A percentile compares a stretch with the other conserved stretches of the same genome.
Conservation (phyloP, 2,329 filamentous ascomycete species). For the Microdochium paspali region DNA sequence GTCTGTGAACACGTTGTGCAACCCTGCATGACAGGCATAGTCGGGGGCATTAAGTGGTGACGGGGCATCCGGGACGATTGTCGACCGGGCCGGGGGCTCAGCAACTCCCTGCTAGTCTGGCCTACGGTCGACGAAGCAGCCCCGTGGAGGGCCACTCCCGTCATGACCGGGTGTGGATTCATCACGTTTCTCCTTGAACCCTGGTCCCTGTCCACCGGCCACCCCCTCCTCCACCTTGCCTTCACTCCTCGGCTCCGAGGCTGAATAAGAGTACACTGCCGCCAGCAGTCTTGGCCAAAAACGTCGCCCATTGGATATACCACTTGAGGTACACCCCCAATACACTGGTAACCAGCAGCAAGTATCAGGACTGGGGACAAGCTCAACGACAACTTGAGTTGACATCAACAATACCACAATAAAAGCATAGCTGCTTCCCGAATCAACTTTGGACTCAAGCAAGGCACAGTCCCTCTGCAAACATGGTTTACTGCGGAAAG, state of each 20-base stretch:
- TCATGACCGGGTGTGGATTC: not conserved
- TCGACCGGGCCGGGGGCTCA: not conserved
- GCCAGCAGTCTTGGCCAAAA: slow-evolving; percentile 11
- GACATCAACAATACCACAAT: too few relatives aligned
- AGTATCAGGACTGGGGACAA: too few relatives aligned
- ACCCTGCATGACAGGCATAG: not conserved
- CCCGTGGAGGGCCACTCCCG: not conserved
- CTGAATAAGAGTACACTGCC: not conserved
- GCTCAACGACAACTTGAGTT: too few relatives aligned
- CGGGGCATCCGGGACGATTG: not conserved
- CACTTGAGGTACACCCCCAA: too few relatives aligned
- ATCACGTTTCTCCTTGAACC: not conserved
- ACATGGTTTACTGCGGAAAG: slow-evolving; percentile 58
- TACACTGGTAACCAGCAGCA: too few relatives aligned
- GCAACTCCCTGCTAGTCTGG: not conserved
- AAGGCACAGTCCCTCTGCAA: slow-evolving; percentile 6
- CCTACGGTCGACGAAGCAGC: not conserved
- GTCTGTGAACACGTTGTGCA: not conserved
- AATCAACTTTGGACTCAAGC: not conserved
- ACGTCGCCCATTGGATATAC: too few relatives aligned
- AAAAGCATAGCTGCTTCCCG: too few relatives aligned
- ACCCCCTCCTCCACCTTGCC: not conserved
- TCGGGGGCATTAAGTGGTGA: not conserved
- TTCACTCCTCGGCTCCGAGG: not conserved
- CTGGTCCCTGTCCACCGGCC: not conserved